Percentiles rank a stretch among this genome's conserved stretches.
Conservation (phyloP, 2,329 filamentous ascomycete genomes). For the Hymenoscyphus albidus region DNA sequence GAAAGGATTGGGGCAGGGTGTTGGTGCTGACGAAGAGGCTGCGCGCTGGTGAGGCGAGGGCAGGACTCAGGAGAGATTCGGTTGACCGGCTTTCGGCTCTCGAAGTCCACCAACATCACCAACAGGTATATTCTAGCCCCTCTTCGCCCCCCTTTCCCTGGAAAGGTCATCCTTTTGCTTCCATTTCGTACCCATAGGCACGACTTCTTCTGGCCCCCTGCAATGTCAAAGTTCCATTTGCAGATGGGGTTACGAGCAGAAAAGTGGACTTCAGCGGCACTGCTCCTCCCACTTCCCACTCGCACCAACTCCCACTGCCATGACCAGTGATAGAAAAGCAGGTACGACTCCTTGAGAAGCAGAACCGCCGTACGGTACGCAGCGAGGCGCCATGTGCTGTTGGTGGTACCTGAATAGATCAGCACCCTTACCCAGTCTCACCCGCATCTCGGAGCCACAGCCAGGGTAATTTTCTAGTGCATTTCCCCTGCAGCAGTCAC, state of each 20-base stretch:
- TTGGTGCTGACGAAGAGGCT: neutral
- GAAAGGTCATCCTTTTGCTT: neutral
- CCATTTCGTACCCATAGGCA: neutral
- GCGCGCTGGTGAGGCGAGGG: neutral
- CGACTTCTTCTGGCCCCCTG: neutral
- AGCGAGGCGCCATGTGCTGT: constrained; percentile 6
- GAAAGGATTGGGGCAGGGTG: neutral
- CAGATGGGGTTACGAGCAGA: neutral
- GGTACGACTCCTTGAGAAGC: neutral
- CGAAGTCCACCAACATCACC: neutral
- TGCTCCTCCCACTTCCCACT: neutral
- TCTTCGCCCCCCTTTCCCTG: neutral
- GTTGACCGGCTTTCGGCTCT: neutral
- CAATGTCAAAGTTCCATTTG: neutral
- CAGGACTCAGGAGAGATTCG: neutral
- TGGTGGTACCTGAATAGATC: constrained; percentile 1
- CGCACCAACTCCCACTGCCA: neutral
- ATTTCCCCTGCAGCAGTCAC: neutral
- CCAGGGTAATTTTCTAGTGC: neutral
- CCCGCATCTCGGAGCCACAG: neutral
- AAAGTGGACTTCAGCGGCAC: neutral
- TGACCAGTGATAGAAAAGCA: neutral
- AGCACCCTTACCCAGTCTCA: neutral
- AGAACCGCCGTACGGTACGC: neutral
- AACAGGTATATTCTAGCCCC: neutral